Evolutionary conservation across 306 rosid genomes (phyloP).

Genomic region (Lathyrus aphaca): DNA sequence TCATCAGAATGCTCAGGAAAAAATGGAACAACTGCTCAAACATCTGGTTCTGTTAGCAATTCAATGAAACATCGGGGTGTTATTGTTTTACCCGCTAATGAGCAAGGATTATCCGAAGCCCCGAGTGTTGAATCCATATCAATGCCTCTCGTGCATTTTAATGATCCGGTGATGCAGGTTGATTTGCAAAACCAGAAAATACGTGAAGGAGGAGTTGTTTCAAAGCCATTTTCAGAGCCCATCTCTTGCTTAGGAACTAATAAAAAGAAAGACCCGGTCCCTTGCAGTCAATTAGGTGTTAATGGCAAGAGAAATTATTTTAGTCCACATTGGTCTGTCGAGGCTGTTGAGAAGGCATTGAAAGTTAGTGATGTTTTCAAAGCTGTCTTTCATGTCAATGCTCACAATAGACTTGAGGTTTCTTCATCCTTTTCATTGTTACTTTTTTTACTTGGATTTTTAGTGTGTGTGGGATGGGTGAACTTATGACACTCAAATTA

Average conservation of each 20-base stretch:
- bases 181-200: constrained; percentile 39
- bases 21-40: constrained; percentile 35
- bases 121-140: constrained; percentile 49
- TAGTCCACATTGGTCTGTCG: constrained; percentile 71
- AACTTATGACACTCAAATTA: not conserved
- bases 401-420: constrained; percentile 84
- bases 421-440: constrained; percentile 15
- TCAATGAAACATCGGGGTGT: constrained; percentile 48
- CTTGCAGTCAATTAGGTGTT: constrained; percentile 40
- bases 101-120: constrained; percentile 42
- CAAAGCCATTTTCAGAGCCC: constrained; percentile 46
- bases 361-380: constrained; percentile 70
- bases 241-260: constrained; percentile 34
- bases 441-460: not conserved
- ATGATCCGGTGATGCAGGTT: constrained; percentile 36
- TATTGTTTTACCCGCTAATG: constrained; percentile 34
- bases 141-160: constrained; percentile 51
- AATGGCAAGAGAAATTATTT: constrained; percentile 46
- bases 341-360: constrained; percentile 64
- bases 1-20: constrained; percentile 45
- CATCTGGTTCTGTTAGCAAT: constrained; percentile 33
- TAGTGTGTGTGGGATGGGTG: too few species aligned
- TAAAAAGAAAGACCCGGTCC: constrained; percentile 43
- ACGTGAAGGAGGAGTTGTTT: constrained; percentile 36
- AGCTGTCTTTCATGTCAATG: constrained; percentile 81